These are phyloP conservation scores for Balamuthia mandrillaris DNA, from an alignment of 208 protist species.

Conservation along the genomic window DNA sequence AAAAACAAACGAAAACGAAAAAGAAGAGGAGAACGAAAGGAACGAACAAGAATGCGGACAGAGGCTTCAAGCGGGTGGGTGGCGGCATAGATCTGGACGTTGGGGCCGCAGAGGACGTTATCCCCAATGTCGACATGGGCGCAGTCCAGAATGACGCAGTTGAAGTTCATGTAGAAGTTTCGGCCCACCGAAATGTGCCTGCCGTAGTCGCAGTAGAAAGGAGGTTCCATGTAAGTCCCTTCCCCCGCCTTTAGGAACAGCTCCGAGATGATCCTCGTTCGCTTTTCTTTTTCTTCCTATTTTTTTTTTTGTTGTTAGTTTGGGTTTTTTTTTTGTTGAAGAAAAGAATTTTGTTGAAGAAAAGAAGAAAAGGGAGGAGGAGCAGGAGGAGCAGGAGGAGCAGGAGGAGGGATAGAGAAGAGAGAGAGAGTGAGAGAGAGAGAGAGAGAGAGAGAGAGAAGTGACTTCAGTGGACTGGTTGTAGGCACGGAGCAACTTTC, in stretches of 20 bases:
- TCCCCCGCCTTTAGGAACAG: slow-evolving; percentile 49
- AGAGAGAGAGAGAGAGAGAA: too few species aligned
- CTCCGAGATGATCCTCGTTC: slow-evolving; percentile 23
- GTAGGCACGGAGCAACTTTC: slow-evolving; percentile 36
- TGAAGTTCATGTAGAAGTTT: slow-evolving; percentile 72
- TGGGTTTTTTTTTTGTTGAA: neutral
- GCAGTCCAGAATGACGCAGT: slow-evolving; percentile 74
- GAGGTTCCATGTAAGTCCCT: slow-evolving; percentile 64
- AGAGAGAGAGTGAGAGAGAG: too few species aligned
- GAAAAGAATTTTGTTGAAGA: neutral
- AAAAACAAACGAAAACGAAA: neutral
- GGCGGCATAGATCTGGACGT: slow-evolving; percentile 74
- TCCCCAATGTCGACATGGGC: slow-evolving; percentile 71
- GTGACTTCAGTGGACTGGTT: slow-evolving; percentile 43
- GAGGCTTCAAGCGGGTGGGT: slow-evolving; percentile 73
- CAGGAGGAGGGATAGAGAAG: too few species aligned
- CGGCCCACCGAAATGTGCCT: slow-evolving; percentile 72
- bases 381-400: too few species aligned
- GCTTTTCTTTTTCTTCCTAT: slow-evolving; percentile 12
- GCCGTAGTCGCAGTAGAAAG: slow-evolving; percentile 79
- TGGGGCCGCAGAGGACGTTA: slow-evolving; percentile 66
- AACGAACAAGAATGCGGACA: neutral
- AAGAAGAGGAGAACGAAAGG: neutral
- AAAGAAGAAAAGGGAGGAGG: neutral
- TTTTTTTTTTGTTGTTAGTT: neutral